Conservation (phyloP, 2,329 filamentous ascomycete genomes). For the Colletotrichum lini region DNA sequence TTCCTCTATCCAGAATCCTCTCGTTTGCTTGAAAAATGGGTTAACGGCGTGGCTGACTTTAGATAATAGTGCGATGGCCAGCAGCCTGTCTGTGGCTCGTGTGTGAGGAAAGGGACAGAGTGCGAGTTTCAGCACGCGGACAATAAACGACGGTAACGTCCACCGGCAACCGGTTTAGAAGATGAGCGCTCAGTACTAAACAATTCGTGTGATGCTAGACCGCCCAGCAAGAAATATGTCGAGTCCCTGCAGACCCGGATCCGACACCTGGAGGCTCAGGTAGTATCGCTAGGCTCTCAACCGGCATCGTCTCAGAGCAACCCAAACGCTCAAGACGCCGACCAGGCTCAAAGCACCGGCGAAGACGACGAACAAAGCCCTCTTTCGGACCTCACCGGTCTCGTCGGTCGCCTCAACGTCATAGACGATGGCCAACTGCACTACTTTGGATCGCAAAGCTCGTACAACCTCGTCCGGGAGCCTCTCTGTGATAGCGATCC, state of each 20-base stretch:
- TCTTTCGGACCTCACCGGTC: slow-evolving; percentile 41
- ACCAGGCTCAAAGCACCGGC: background rate
- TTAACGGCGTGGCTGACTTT: background rate
- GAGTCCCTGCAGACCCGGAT: slow-evolving; percentile 45
- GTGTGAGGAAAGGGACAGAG: slow-evolving; percentile 26
- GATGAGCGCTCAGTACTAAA: background rate
- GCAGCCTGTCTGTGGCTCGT: slow-evolving; percentile 38
- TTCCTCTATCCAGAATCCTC: background rate
- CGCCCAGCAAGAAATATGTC: slow-evolving; percentile 47
- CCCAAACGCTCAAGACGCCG: slow-evolving; percentile 13
- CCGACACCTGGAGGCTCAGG: slow-evolving; percentile 39
- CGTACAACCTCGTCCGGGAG: slow-evolving; percentile 43
- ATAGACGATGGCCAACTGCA: slow-evolving; percentile 45
- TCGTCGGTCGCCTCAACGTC: slow-evolving; percentile 39
- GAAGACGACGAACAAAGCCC: slow-evolving; percentile 35
- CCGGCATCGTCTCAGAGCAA: background rate
- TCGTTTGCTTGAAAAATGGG: background rate
- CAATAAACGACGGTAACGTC: slow-evolving; percentile 36
- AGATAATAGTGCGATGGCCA: slow-evolving; percentile 38
- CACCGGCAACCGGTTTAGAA: background rate
- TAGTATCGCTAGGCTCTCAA: slow-evolving; percentile 24
- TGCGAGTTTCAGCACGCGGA: slow-evolving; percentile 39
- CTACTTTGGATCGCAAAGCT: slow-evolving; percentile 47
- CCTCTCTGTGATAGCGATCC: background rate
- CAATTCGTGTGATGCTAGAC: slow-evolving; percentile 29